phyloP scores from a whole-genome alignment of 345 rosid species.

The Camelina hispida region DNA sequence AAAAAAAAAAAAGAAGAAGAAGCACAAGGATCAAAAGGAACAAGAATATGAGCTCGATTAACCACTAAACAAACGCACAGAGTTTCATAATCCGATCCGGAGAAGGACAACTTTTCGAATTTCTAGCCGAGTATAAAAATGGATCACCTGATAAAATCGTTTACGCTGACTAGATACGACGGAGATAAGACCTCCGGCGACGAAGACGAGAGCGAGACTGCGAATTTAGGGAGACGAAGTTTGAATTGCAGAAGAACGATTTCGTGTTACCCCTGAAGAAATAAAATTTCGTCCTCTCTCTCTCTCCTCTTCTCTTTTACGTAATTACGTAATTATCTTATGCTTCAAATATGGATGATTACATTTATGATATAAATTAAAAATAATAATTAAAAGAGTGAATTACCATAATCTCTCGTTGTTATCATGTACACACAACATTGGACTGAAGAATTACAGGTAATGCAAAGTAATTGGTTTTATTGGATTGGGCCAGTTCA shows the following conservation, averaged over 20 bases:
- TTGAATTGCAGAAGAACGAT: slow-evolving; percentile 27
- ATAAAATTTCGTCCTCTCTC: slow-evolving; percentile 8
- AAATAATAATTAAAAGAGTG: slow-evolving; percentile 4
- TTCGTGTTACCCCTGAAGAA: slow-evolving; percentile 11
- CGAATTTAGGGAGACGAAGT: slow-evolving; percentile 33
- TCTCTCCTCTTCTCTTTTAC: slow-evolving; percentile 3
- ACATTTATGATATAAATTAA: neutral
- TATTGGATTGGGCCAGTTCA: neutral
- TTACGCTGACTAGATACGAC: slow-evolving; percentile 27
- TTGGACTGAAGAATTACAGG: too few relatives aligned
- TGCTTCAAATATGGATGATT: slow-evolving; percentile 21
- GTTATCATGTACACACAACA: neutral
- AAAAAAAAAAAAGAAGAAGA: neutral
- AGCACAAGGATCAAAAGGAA: neutral
- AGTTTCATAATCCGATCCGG: slow-evolving; percentile 19
- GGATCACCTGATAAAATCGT: slow-evolving; percentile 36
- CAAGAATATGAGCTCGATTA: neutral
- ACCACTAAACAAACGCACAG: slow-evolving; percentile 1
- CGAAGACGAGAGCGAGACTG: slow-evolving; percentile 20
- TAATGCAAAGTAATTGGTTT: neutral
- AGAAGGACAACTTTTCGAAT: neutral
- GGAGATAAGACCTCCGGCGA: slow-evolving; percentile 31
- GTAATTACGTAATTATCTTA: slow-evolving; percentile 9
- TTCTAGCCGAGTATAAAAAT: neutral
- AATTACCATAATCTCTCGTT: slow-evolving; percentile 22